Evolutionary conservation across 768 basidiomycete species (phyloP).

Genomic region (Clavaria fumosa): DNA sequence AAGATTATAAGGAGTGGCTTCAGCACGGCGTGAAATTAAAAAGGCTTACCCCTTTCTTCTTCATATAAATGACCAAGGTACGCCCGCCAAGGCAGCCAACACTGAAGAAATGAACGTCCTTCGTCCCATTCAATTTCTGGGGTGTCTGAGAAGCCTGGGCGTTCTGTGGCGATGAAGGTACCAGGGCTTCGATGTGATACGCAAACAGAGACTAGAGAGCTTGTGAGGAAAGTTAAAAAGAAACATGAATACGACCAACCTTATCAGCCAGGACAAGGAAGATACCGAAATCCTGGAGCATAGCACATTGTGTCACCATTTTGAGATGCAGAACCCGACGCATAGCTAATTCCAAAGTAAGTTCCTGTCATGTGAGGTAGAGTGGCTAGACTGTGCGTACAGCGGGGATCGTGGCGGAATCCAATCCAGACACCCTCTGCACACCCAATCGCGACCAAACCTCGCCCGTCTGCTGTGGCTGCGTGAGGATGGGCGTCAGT

Average conservation of each 20-base stretch:
- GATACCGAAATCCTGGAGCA: conserved; percentile 92
- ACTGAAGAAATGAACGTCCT: conserved; percentile 92
- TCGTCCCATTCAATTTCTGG: conserved; percentile 79
- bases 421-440: conserved; percentile 98
- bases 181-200: conserved; percentile 90
- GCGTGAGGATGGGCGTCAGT: conserved; percentile 8
- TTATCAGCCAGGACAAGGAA: conserved; percentile 93
- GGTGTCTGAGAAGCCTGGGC: conserved; percentile 62
- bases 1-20: background rate
- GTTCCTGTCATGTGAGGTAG: background rate
- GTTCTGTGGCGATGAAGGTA: conserved; percentile 67
- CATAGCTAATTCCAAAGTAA: conserved; percentile 39
- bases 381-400: conserved; percentile 27
- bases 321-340: conserved; percentile 88
- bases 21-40: background rate
- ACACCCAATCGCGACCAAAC: conserved; percentile 85
- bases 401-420: conserved; percentile 75
- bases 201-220: conserved; percentile 65
- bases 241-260: conserved; percentile 21
- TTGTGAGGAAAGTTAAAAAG: too few relatives aligned
- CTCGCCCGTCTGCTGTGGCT: conserved; percentile 79
- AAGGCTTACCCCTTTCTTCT: conserved; percentile 61
- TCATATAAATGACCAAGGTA: conserved; percentile 89
- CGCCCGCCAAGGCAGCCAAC: conserved; percentile 78
- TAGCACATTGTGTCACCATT: conserved; percentile 88